Percentiles rank a stretch among this genome's conserved stretches.
phyloP scores from a whole-genome alignment of 2,329 filamentous ascomycete genomes.

The Fusarium piperis region DNA sequence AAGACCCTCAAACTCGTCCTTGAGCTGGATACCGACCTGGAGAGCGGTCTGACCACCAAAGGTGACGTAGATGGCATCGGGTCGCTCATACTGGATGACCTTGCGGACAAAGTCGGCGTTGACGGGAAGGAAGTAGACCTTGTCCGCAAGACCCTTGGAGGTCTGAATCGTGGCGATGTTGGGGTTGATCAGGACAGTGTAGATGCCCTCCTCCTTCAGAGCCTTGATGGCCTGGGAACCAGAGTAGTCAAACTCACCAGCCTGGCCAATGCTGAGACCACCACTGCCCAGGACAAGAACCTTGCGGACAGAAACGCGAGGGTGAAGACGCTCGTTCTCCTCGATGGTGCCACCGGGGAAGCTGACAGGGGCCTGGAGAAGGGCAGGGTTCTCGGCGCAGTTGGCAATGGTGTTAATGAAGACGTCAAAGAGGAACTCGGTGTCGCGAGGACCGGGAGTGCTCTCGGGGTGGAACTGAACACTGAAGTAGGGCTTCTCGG shows the following conservation, averaged over 20 bases:
- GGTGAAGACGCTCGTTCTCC: slow-evolving; percentile 81
- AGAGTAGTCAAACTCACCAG: slow-evolving; percentile 98
- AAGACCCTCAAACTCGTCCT: slow-evolving; percentile 92
- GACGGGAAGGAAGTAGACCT: slow-evolving; percentile 98
- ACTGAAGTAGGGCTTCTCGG: slow-evolving; percentile 90
- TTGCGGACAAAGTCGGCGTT: slow-evolving; percentile 97
- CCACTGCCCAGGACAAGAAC: slow-evolving; percentile 93
- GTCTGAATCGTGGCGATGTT: slow-evolving; percentile 99
- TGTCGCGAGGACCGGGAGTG: slow-evolving; percentile 93
- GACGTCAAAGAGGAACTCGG: slow-evolving; percentile 96
- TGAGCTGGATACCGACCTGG: slow-evolving; percentile 96
- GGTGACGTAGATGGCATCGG: slow-evolving; percentile 96
- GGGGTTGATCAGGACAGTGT: slow-evolving; percentile 97
- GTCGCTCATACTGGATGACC: slow-evolving; percentile 93
- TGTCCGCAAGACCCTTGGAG: slow-evolving; percentile 96
- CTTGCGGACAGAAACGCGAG: slow-evolving; percentile 89
- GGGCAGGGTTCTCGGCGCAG: slow-evolving; percentile 72
- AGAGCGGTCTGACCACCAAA: slow-evolving; percentile 98
- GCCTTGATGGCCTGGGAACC: slow-evolving; percentile 99
- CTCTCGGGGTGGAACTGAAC: slow-evolving; percentile 99
- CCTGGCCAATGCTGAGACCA: slow-evolving; percentile 96
- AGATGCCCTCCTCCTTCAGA: slow-evolving; percentile 96
- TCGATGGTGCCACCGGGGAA: slow-evolving; percentile 87
- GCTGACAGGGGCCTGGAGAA: slow-evolving; percentile 77
- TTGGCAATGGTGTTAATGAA: slow-evolving; percentile 87